These are phyloP conservation scores for Fusarium compactum DNA, from an alignment of 2,329 filamentous ascomycete species.

Conservation along the genomic window DNA sequence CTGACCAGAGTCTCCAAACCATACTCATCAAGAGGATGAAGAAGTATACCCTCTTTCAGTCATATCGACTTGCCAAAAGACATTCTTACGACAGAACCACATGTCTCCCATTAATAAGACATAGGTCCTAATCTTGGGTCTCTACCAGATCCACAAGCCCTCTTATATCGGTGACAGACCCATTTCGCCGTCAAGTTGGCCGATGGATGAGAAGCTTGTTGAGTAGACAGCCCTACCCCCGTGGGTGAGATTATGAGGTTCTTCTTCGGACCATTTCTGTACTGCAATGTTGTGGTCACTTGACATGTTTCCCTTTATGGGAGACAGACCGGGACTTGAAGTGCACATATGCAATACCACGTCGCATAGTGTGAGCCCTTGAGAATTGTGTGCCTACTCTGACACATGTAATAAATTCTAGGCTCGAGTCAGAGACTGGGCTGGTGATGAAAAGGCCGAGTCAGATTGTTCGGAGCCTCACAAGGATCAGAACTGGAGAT, in stretches of 20 bases:
- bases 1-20: neutral
- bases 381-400: neutral
- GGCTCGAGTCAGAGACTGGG: constrained; percentile 8
- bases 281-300: constrained; percentile 5
- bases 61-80: neutral
- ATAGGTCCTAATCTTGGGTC: neutral
- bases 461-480: neutral
- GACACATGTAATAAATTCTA: neutral
- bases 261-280: neutral
- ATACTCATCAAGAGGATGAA: neutral
- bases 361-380: neutral
- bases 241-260: neutral
- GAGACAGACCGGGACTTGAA: neutral
- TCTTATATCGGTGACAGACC: neutral
- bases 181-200: neutral
- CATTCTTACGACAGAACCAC: neutral
- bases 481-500: neutral
- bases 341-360: constrained; percentile 12
- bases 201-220: constrained; percentile 4
- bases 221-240: neutral
- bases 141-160: neutral
- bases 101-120: neutral
- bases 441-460: neutral
- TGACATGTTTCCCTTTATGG: constrained; percentile 12
- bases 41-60: neutral